Conservation (phyloP, 2,329 filamentous ascomycete species). For the Phoma sp. region DNA sequence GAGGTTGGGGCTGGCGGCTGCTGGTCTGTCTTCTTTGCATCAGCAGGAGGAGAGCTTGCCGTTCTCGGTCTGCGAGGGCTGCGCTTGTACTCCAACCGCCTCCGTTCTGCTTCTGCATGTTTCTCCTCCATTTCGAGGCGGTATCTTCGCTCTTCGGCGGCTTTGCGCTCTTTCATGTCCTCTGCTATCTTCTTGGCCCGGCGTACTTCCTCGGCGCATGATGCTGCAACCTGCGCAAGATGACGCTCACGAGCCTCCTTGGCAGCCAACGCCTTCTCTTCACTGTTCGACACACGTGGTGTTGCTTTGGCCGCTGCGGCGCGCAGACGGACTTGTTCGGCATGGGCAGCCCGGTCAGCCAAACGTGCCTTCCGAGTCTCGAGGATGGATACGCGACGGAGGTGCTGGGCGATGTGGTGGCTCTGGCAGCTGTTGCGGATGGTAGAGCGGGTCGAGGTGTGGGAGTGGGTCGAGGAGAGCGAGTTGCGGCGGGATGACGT, state of each 20-base stretch:
- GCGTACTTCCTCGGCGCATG: slow-evolving; percentile 83
- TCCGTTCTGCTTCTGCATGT: slow-evolving; percentile 76
- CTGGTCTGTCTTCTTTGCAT: slow-evolving; percentile 43
- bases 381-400: slow-evolving; percentile 80
- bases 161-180: slow-evolving; percentile 80
- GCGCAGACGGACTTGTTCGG: slow-evolving; percentile 80
- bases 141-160: slow-evolving; percentile 74
- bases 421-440: slow-evolving; percentile 67
- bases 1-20: slow-evolving; percentile 56
- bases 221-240: slow-evolving; percentile 79
- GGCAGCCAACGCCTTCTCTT: slow-evolving; percentile 79
- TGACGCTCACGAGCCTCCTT: slow-evolving; percentile 81
- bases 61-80: slow-evolving; percentile 65
- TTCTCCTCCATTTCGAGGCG: slow-evolving; percentile 80
- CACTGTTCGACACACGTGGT: slow-evolving; percentile 70
- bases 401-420: slow-evolving; percentile 79
- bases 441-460: slow-evolving; percentile 68
- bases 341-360: slow-evolving; percentile 81
- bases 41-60: slow-evolving; percentile 61
- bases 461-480: slow-evolving; percentile 77
- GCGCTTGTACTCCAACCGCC: slow-evolving; percentile 64
- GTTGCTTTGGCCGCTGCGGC: slow-evolving; percentile 77
- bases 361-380: slow-evolving; percentile 81
- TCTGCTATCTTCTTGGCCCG: slow-evolving; percentile 84
- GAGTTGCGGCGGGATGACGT: slow-evolving; percentile 82